These are phyloP conservation scores for Lactarius quietus DNA, from an alignment of 768 basidiomycete genomes.

Conservation along the genomic window DNA sequence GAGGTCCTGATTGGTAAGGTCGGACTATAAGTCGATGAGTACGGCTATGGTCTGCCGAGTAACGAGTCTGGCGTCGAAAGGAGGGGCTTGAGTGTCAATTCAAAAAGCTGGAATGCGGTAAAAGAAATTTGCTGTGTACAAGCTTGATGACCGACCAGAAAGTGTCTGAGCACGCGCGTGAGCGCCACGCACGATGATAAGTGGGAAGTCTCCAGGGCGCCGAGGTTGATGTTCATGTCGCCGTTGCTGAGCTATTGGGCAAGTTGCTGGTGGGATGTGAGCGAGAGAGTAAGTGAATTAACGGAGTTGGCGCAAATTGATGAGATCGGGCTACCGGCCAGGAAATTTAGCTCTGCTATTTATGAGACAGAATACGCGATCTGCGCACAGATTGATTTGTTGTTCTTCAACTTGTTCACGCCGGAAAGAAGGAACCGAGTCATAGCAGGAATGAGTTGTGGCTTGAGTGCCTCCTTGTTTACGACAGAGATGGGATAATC, in stretches of 20 bases:
- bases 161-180: conserved; percentile 80
- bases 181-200: conserved; percentile 93
- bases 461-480: conserved; percentile 71
- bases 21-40: conserved; percentile 85
- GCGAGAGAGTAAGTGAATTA: background rate
- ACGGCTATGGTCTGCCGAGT: conserved; percentile 70
- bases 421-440: conserved; percentile 72
- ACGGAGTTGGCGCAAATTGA: conserved; percentile 67
- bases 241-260: conserved; percentile 74
- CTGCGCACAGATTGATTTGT: conserved; percentile 72
- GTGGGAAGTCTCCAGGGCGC: conserved; percentile 91
- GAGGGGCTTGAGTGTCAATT: conserved; percentile 55
- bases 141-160: conserved; percentile 91
- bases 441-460: conserved; percentile 88
- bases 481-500: conserved; percentile 62
- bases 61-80: conserved; percentile 42
- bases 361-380: conserved; percentile 91
- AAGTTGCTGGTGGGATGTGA: conserved; percentile 59
- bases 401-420: conserved; percentile 64
- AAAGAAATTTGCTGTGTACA: conserved; percentile 79
- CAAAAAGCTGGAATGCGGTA: conserved; percentile 83
- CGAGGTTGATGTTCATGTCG: conserved; percentile 83
- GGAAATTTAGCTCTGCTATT: conserved; percentile 93
- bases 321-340: conserved; percentile 77
- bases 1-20: conserved; percentile 92